These are phyloP conservation scores for Paraurostyla sp. DNA, from an alignment of 73 alveolate genomes.

Conservation along the genomic window DNA sequence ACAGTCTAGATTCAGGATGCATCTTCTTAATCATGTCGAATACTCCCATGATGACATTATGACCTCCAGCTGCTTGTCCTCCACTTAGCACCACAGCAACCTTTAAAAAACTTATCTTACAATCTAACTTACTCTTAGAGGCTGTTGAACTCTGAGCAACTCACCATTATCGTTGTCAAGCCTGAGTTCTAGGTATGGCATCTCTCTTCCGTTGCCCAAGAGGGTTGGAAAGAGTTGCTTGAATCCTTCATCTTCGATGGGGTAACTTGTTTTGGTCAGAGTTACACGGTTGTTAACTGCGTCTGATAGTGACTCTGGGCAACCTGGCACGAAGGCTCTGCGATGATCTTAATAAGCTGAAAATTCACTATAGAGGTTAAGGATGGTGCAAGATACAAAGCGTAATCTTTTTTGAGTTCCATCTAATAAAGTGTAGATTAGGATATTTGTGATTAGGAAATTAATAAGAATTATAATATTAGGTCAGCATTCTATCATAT, in stretches of 20 bases:
- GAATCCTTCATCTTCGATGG: conserved; percentile 57
- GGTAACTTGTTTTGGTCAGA: conserved; percentile 17
- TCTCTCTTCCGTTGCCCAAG: conserved; percentile 17
- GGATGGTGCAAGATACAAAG: no score
- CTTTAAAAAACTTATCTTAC: conserved; percentile 19
- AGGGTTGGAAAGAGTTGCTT: conserved; percentile 67
- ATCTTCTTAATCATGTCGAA: conserved; percentile 90
- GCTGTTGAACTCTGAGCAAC: conserved; percentile 32
- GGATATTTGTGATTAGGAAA: no score
- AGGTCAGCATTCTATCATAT: no score
- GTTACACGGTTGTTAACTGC: neutral
- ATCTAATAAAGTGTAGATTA: no score
- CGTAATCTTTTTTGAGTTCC: no score
- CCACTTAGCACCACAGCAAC: conserved; percentile 82
- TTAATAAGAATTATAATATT: no score
- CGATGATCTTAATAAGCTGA: neutral
- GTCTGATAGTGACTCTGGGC: conserved; percentile 20
- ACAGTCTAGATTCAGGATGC: conserved; percentile 89
- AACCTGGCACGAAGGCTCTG: conserved; percentile 21
- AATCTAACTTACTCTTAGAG: conserved; percentile 68
- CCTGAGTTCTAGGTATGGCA: conserved; percentile 59
- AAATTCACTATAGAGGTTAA: conserved; percentile 42
- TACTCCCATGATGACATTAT: conserved; percentile 97
- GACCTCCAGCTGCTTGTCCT: conserved; percentile 99
- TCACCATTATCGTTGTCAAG: conserved; percentile 49